phyloP scores from a whole-genome alignment of 1,284 basidiomycete species.

The Ceratobasidium sp. region DNA sequence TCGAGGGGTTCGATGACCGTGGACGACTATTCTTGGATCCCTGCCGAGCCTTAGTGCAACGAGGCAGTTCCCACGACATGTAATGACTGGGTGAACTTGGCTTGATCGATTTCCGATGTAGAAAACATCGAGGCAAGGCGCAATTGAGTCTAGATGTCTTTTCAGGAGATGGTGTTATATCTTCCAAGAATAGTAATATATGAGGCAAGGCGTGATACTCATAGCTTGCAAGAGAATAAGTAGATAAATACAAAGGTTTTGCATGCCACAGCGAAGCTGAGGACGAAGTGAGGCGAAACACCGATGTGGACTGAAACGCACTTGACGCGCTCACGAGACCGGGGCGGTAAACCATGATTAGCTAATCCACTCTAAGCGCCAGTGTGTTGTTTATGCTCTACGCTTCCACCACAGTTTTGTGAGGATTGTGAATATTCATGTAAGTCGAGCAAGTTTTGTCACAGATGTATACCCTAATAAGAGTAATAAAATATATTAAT shows the following conservation, averaged over 20 bases:
- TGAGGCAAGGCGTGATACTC: background rate
- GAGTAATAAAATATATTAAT: background rate
- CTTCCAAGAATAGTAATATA: background rate
- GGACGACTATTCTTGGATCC: constrained; percentile 4
- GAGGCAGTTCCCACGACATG: background rate
- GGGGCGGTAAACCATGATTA: background rate
- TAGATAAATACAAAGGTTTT: background rate
- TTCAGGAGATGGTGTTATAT: background rate
- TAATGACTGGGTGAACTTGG: background rate
- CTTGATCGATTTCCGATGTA: background rate
- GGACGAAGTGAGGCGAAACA: too few relatives aligned
- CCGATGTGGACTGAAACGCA: too few relatives aligned
- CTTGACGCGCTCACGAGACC: background rate
- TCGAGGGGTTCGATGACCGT: background rate
- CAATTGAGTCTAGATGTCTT: background rate
- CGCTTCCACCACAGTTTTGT: background rate
- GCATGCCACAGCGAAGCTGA: too few relatives aligned
- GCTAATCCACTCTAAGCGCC: constrained; percentile 31
- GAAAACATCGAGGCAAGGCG: background rate
- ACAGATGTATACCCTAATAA: too few relatives aligned
- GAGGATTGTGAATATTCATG: background rate
- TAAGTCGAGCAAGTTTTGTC: background rate
- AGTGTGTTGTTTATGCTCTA: constrained; percentile 14
- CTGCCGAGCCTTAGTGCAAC: background rate
- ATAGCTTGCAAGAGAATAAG: background rate